Base-by-base conservation (phyloP, 176 grass and related monocot genomes). In the Cymbopogon citratus region DNA sequence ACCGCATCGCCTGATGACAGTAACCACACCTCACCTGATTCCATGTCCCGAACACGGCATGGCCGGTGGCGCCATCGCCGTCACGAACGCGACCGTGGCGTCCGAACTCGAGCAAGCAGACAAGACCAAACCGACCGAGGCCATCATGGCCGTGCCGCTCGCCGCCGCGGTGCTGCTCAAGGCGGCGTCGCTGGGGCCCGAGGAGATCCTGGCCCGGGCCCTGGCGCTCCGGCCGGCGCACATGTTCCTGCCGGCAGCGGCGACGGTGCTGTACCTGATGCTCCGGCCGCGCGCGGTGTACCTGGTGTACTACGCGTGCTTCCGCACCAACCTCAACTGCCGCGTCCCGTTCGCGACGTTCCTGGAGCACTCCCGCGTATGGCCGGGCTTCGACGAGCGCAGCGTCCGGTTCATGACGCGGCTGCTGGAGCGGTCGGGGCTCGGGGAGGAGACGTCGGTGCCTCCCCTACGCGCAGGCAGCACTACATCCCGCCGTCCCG, bases 361-460 rank as follows among this genome's bases (percentile, higher is more conserved):
- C 86, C 43, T 91, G 49, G 91, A 93, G 91, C 91, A 91, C 88
- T 71, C 88, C 36, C 87, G 87, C 82, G 88, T 90, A 48, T 85
- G 89, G 85, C 79, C 90, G 21, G 75, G 71, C 69, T 88, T 91
- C 68, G 74, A 94, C 74, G 91, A 91, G 82, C 86, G 86, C 40
- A 94, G 88, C 89, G 88, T 94, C 41, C 77, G 86, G 70, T 94
- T 94, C 89, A 87, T 91, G 88, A 71, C 86, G 60, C 88, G 88
- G 0, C 83, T 94, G 1, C 81, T 94, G 0, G 88, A 94, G 82
- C 85, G 91, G 1, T 94, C 91, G 26, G 91, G 91, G 2, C 91
- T 94, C 5, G 88, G 91, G 1, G 91, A 94, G 78, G 91, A 94
- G 83, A 94, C 91, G 0, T 94, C n/a, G n/a, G n/a, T n/a, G n/a